A percentile compares a stretch with the other conserved stretches of the same genome.
Evolutionary conservation across 1,284 basidiomycete genomes (phyloP).

Genomic region (Cryptococcus neoformans): DNA sequence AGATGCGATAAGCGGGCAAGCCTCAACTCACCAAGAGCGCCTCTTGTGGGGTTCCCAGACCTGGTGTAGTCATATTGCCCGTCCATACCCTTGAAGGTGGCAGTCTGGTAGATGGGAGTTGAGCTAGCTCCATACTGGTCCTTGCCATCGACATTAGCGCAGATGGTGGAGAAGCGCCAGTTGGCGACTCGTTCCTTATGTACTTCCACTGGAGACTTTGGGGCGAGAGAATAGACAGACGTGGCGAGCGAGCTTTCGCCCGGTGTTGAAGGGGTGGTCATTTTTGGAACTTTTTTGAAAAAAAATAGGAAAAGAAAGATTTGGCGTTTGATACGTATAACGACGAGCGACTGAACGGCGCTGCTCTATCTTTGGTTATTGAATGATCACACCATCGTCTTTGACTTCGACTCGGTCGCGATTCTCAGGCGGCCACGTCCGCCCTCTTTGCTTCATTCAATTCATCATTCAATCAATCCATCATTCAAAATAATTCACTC

Average conservation of each 20-base stretch:
- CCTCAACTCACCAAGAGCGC: conserved; percentile 71
- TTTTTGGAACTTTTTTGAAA: background rate
- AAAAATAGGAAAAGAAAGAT: background rate
- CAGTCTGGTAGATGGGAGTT: conserved; percentile 96
- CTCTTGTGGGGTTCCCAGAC: conserved; percentile 95
- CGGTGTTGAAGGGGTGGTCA: conserved; percentile 32
- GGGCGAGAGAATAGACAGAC: conserved; percentile 27
- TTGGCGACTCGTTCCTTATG: conserved; percentile 30
- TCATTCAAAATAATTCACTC: too few species aligned
- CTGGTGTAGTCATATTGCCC: conserved; percentile 88
- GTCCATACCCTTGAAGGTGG: conserved; percentile 95
- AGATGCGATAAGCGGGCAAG: background rate
- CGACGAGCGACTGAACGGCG: background rate
- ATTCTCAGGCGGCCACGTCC: too few species aligned
- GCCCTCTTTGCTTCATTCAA: too few species aligned
- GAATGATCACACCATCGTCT: too few species aligned
- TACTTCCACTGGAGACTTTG: conserved; percentile 30
- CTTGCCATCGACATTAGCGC: conserved; percentile 89
- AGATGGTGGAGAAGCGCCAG: conserved; percentile 46
- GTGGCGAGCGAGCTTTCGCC: conserved; percentile 27
- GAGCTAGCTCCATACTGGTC: conserved; percentile 94
- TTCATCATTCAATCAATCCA: too few species aligned
- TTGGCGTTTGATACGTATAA: background rate
- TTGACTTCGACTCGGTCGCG: too few species aligned
- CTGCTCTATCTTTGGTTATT: too few species aligned